A percentile compares a stretch with the other conserved stretches of the same genome.
Conservation (phyloP, 2,329 filamentous ascomycete genomes). For the Monosporascus sp. region DNA sequence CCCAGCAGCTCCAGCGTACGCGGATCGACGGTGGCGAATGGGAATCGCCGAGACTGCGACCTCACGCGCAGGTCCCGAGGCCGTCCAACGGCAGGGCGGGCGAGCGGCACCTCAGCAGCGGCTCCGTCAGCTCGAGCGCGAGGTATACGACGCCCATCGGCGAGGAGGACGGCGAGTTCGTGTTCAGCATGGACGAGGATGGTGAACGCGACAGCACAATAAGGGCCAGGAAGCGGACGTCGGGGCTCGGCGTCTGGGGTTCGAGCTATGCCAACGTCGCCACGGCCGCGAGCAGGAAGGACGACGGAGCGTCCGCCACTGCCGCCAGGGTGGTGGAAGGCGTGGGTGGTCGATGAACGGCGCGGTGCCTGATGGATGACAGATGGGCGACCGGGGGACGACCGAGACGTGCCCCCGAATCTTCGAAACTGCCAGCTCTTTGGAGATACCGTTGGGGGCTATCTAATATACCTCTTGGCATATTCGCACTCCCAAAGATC, state of each 20-base stretch:
- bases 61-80: slow-evolving; percentile 37
- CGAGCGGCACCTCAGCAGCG: slow-evolving; percentile 56
- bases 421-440: too few species aligned
- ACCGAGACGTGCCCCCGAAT: too few species aligned
- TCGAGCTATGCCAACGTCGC: slow-evolving; percentile 29
- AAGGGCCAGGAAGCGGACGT: slow-evolving; percentile 43
- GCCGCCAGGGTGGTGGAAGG: slow-evolving; percentile 22
- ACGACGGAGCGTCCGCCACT: slow-evolving; percentile 21
- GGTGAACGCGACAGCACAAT: slow-evolving; percentile 44
- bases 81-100: slow-evolving; percentile 37
- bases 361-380: too few species aligned
- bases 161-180: slow-evolving; percentile 58
- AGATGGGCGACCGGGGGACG: too few species aligned
- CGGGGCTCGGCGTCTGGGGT: slow-evolving; percentile 32
- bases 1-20: slow-evolving; percentile 58
- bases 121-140: slow-evolving; percentile 52
- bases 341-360: slow-evolving; percentile 22
- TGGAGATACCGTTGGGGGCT: too few species aligned
- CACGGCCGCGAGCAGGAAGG: slow-evolving; percentile 22
- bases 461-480: too few species aligned
- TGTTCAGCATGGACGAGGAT: slow-evolving; percentile 62
- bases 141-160: slow-evolving; percentile 61
- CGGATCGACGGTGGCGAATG: slow-evolving; percentile 43
- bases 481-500: too few species aligned
- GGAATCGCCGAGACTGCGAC: slow-evolving; percentile 44